Conservation (phyloP, 2,329 filamentous ascomycete species). For the Cryphonectria japonica region DNA sequence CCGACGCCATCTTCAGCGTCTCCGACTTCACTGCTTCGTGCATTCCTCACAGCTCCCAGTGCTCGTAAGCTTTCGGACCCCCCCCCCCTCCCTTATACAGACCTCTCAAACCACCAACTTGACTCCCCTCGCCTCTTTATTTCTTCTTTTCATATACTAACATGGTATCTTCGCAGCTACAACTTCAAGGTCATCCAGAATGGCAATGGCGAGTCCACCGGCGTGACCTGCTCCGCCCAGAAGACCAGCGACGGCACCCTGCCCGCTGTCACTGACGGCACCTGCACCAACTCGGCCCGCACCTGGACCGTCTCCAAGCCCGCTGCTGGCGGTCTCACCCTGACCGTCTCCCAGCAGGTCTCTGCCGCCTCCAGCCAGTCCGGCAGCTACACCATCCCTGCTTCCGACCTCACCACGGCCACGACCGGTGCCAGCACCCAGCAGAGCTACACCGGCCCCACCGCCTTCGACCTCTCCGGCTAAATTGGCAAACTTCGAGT, state of each 20-base stretch:
- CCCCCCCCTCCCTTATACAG: no score
- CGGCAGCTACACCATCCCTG: constrained; percentile 36
- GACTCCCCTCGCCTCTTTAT: neutral
- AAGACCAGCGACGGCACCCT: constrained; percentile 32
- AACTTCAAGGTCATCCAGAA: constrained; percentile 16
- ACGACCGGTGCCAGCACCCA: constrained; percentile 27
- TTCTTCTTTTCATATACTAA: neutral
- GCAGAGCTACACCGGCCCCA: constrained; percentile 38
- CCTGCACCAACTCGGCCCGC: constrained; percentile 37
- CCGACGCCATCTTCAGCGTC: constrained; percentile 17
- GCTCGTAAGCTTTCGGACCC: constrained; percentile 15
- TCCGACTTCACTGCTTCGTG: constrained; percentile 20
- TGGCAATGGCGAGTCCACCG: constrained; percentile 16
- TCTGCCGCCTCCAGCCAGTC: constrained; percentile 34
- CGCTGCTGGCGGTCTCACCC: constrained; percentile 33
- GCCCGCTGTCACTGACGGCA: constrained; percentile 37
- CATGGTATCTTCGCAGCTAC: constrained; percentile 12
- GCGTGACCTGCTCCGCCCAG: constrained; percentile 12
- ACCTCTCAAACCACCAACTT: neutral
- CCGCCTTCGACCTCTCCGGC: constrained; percentile 29
- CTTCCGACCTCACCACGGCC: constrained; percentile 31
- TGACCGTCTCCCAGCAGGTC: constrained; percentile 37
- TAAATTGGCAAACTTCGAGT: neutral
- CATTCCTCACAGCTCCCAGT: constrained; percentile 24
- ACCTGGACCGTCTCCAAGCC: constrained; percentile 36